These are phyloP conservation scores for Penicillium egyptiacum DNA, from an alignment of 495 filamentous ascomycete species.

Conservation along the genomic window DNA sequence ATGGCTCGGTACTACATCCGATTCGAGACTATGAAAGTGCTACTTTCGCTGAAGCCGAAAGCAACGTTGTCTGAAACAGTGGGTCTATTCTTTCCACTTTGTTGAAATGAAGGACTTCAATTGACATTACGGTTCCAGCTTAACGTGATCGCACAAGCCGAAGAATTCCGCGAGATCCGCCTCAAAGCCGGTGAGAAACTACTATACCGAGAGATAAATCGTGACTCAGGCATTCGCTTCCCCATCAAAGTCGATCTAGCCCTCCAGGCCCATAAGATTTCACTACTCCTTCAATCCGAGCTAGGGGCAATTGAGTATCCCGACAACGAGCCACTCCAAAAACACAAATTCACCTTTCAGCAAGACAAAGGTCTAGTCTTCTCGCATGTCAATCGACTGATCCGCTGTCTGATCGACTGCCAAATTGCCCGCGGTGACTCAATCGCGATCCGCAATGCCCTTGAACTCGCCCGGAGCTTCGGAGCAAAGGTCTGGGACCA, in stretches of 20 bases:
- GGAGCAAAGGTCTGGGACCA: conserved; percentile 84
- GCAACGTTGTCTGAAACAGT: conserved; percentile 71
- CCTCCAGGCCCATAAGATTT: conserved; percentile 78
- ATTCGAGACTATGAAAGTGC: conserved; percentile 83
- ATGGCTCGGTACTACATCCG: conserved; percentile 94
- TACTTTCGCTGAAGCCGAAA: conserved; percentile 62
- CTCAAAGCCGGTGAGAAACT: conserved; percentile 73
- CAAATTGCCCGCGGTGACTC: conserved; percentile 68
- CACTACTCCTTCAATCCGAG: conserved; percentile 77
- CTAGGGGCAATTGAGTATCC: conserved; percentile 76
- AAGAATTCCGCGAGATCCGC: conserved; percentile 75
- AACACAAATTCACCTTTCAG: conserved; percentile 59
- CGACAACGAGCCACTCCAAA: conserved; percentile 57
- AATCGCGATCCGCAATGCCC: conserved; percentile 61
- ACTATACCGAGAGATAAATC: conserved; percentile 81
- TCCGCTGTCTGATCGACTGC: conserved; percentile 86
- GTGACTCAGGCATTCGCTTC: conserved; percentile 66
- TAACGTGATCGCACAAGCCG: conserved; percentile 63
- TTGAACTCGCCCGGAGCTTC: conserved; percentile 79
- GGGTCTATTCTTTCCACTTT: conserved; percentile 29
- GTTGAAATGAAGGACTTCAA: not conserved
- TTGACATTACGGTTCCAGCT: conserved; percentile 54
- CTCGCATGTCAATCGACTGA: conserved; percentile 68
- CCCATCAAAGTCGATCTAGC: conserved; percentile 77
- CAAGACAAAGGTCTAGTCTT: conserved; percentile 75